Percentiles rank a stretch among this genome's conserved stretches.
Conservation (phyloP, 176 grass and related monocot species). For the Avena insularis region DNA sequence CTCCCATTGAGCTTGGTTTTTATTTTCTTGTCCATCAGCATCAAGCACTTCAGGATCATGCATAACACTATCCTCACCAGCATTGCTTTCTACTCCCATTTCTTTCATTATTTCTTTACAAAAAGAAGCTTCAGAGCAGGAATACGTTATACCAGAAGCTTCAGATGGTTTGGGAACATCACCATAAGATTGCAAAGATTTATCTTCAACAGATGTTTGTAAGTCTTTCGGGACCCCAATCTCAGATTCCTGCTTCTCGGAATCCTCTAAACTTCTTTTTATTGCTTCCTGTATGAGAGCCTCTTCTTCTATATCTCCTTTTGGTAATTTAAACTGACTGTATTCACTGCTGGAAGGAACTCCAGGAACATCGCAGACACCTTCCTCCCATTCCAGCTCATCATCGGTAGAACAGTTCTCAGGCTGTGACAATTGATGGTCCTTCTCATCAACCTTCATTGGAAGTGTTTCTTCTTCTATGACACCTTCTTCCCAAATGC, state of each 20-base stretch:
- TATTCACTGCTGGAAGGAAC: slow-evolving; percentile 59
- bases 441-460: slow-evolving; percentile 42
- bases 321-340: slow-evolving; percentile 58
- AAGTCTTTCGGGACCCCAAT: slow-evolving; percentile 41
- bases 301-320: slow-evolving; percentile 82
- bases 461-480: slow-evolving; percentile 47
- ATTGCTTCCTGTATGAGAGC: slow-evolving; percentile 91
- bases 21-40: slow-evolving; percentile 41
- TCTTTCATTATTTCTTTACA: slow-evolving; percentile 29
- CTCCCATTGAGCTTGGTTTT: slow-evolving; percentile 32
- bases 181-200: slow-evolving; percentile 34
- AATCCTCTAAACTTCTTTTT: slow-evolving; percentile 81
- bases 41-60: slow-evolving; percentile 33
- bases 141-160: slow-evolving; percentile 15
- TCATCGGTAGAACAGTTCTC: slow-evolving; percentile 54
- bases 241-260: slow-evolving; percentile 46
- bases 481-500: slow-evolving; percentile 77
- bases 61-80: slow-evolving; percentile 40
- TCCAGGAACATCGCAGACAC: slow-evolving; percentile 54
- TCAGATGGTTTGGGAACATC: slow-evolving; percentile 35
- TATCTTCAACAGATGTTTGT: slow-evolving; percentile 33
- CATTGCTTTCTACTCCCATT: slow-evolving; percentile 37
- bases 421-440: slow-evolving; percentile 41
- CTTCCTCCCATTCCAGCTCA: slow-evolving; percentile 85
- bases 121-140: slow-evolving; percentile 24